Percentiles rank a stretch among this genome's conserved stretches.
These are phyloP conservation scores for Cutaneotrichosporon sp. DNA, from an alignment of 1,284 basidiomycete genomes.

Conservation along the genomic window DNA sequence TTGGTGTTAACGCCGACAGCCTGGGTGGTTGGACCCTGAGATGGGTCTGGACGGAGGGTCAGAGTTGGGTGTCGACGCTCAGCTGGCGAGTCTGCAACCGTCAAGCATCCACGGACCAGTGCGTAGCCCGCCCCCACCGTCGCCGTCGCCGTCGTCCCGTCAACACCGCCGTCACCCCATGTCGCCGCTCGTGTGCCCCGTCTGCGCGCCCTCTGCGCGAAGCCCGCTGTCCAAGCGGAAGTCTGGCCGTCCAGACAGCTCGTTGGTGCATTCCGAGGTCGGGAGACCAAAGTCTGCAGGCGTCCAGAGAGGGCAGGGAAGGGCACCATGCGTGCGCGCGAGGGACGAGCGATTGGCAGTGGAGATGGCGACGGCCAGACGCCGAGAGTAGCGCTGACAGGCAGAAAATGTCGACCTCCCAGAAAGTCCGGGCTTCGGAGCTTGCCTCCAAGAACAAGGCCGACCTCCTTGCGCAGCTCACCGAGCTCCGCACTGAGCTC, in stretches of 20 bases:
- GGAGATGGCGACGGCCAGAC: neutral
- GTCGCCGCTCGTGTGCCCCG: neutral
- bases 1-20: neutral
- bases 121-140: conserved; percentile 1
- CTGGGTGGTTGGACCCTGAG: neutral
- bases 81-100: conserved; percentile 6
- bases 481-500: conserved; percentile 95
- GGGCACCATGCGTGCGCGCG: neutral
- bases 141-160: neutral
- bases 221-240: neutral
- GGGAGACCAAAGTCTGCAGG: neutral
- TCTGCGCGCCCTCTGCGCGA: neutral
- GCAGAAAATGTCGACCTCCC: conserved; percentile 48
- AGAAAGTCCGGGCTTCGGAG: conserved; percentile 91
- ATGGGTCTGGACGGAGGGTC: neutral
- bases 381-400: neutral
- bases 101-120: conserved; percentile 13
- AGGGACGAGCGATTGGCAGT: neutral
- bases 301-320: neutral
- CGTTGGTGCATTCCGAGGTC: neutral
- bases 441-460: conserved; percentile 98
- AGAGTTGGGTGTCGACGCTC: conserved; percentile 8
- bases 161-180: neutral
- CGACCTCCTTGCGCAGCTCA: conserved; percentile 94
- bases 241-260: neutral